Base-by-base conservation (phyloP, 2,329 filamentous ascomycete species). In the Chrysoporthe deuterocubensis region DNA sequence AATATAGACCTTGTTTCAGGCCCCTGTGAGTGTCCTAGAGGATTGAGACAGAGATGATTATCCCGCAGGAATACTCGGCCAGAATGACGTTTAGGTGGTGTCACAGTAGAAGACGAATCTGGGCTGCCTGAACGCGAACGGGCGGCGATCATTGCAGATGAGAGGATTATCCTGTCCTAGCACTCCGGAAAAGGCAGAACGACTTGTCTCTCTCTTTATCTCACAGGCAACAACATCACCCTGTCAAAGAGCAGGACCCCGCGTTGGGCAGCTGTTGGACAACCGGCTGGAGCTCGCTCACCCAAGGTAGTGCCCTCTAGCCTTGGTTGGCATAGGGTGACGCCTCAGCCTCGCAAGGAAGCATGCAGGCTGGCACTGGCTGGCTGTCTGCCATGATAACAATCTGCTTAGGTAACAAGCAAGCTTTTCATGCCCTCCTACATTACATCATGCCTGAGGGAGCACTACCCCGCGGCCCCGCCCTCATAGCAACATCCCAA, bases 341-440 rank as follows among this genome's bases (percentile, higher is more conserved):
- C 50, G 21, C 50, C 50, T 54, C 50, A 54, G 59, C 43, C 59
- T 61, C 59, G 48, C 57, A 42, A 46, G 21, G n/a, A 57, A 4
- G 42, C n/a, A 32, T 26, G 40, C 16, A 26, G 11, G 57, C 57
- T 43, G 54, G 16, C 7, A 34, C 4, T 2, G 4, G 8, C 2
- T 5, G 26, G 26, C 26, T 26, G 26, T 26, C 26, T 61, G 26
- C 59, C 21, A 4, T 48, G 21, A 32, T 46, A 32, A 1, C 4
- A 32, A 4, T n/a, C 59, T 34, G 59, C 59, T 61, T 61, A 61
- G 59, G 59, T 61, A 61, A 61, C 11, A 13, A 9, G 9, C 59
- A 61, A 61, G 43, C 42, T 61, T 61, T 48, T 61, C 59, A 61
- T 8, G 21, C 14, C 43, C n/a, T 32, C 13, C 5, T 26, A 14